Evolutionary conservation across 139 green algal genomes (phyloP), one percentile per base, ranked within the genome.

Genomic region (Volvox africanus): DNA sequence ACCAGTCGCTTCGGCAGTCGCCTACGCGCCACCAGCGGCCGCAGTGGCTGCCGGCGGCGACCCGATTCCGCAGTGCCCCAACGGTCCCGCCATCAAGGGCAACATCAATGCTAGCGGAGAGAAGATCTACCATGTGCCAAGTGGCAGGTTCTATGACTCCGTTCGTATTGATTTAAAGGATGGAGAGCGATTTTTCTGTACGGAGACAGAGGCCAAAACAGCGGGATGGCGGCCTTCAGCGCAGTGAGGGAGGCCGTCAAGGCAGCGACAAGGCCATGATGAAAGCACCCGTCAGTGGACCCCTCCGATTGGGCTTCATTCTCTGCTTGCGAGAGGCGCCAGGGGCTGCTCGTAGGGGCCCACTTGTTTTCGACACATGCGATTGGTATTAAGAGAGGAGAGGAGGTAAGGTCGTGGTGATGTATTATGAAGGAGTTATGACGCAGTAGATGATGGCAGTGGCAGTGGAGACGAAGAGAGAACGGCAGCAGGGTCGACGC

Each of bases 161-260:
- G 95, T 95, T 13, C 69, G 93, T 28, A 98, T 98, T 44, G 94
- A 97, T 50, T 30, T 89, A 9, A 84, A 86, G 20, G 79, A 93
- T 30, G 97, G 97, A 0, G 97, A 98, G 92, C 77, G 88, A 1
- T 98, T 93, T 87, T 98, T 98, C 89, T 98, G 96, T 88, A 93
- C 62, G 5, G 94, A 94, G 73, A 84, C 87, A 12, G 95, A 98
- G 44, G 96, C 96, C 3, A 84, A 92, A 32, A 92, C 91, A 6
- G 95, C 94, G 0, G 96, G 96, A 24, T 98, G 96, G 96, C 80
- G 91, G 14, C 26, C 44, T 0, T 85, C 76, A 2, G 77, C 77
- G 21, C 86, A 90, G 86, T 90, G 44, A 55, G 5, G 44, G 44
- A 55, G 44, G 44, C 44, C 44, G 44, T 55, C 44, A 55, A 9